phyloP scores from a whole-genome alignment of 768 basidiomycete genomes.

The Kwoniella sp. region DNA sequence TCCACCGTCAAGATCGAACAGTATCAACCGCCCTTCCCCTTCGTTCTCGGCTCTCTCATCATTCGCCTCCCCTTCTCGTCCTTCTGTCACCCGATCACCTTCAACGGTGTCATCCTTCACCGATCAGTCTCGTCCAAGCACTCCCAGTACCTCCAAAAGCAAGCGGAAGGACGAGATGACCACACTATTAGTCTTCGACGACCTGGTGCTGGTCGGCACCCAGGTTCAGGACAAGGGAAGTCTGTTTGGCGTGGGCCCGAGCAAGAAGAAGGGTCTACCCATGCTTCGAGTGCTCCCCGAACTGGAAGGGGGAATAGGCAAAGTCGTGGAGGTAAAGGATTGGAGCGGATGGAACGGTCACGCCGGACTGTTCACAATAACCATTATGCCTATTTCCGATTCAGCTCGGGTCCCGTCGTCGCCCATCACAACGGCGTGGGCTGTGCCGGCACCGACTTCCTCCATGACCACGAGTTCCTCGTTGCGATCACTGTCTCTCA shows the following conservation, averaged over 20 bases:
- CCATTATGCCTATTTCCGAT: conserved; percentile 10
- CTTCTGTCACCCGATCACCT: conserved; percentile 12
- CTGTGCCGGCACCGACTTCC: not conserved
- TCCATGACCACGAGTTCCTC: conserved; percentile 3
- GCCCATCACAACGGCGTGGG: conserved; percentile 6
- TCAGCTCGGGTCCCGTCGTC: not conserved
- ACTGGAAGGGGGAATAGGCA: conserved; percentile 34
- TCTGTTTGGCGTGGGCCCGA: conserved; percentile 20
- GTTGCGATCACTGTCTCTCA: not conserved
- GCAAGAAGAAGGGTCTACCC: conserved; percentile 15
- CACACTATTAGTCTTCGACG: conserved; percentile 37
- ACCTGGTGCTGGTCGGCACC: conserved; percentile 32
- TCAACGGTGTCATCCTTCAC: conserved; percentile 4
- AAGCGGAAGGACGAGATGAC: conserved; percentile 28
- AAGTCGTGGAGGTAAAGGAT: conserved; percentile 33
- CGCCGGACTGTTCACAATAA: conserved; percentile 18
- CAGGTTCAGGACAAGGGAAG: conserved; percentile 11
- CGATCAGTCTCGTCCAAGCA: conserved; percentile 9
- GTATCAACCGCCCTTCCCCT: conserved; percentile 6
- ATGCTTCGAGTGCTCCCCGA: conserved; percentile 21
- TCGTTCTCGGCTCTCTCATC: conserved; percentile 1
- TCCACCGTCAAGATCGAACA: conserved; percentile 17
- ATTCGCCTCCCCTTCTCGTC: conserved; percentile 4
- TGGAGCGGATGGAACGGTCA: conserved; percentile 34
- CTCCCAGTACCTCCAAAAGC: conserved; percentile 1